Conservation (phyloP, 2,329 filamentous ascomycete genomes). For the Thelonectria olida region DNA sequence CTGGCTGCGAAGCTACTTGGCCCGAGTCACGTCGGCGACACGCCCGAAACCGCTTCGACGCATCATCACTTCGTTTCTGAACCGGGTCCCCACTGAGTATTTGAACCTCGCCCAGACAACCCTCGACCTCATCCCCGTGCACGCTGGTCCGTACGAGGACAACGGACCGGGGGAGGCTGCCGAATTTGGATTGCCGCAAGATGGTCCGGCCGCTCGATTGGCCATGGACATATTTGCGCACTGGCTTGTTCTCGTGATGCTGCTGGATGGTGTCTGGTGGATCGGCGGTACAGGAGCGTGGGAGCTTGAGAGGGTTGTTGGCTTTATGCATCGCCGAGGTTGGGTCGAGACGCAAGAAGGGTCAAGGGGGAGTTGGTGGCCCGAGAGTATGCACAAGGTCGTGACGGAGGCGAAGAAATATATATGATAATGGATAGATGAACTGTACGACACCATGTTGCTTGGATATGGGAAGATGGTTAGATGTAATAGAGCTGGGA, state of each 20-base stretch:
- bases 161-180: not conserved
- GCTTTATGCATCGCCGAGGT: slow-evolving; percentile 15
- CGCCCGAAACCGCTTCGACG: slow-evolving; percentile 45
- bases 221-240: slow-evolving; percentile 51
- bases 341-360: slow-evolving; percentile 24
- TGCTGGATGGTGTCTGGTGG: slow-evolving; percentile 53
- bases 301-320: slow-evolving; percentile 44
- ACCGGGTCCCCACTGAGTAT: slow-evolving; percentile 46
- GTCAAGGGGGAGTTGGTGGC: slow-evolving; percentile 43
- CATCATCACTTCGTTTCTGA: slow-evolving; percentile 52
- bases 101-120: slow-evolving; percentile 47
- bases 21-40: slow-evolving; percentile 36
- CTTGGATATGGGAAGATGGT: not conserved
- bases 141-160: not conserved
- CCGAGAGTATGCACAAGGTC: slow-evolving; percentile 44
- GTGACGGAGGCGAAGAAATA: slow-evolving; percentile 14
- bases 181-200: too few relatives aligned
- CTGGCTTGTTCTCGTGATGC: slow-evolving; percentile 49
- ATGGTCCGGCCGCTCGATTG: slow-evolving; percentile 27
- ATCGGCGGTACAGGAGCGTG: slow-evolving; percentile 47
- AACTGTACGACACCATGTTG: not conserved
- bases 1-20: slow-evolving; percentile 30
- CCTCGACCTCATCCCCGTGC: slow-evolving; percentile 32
- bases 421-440: not conserved
- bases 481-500: not conserved